Evolutionary conservation across 2,329 filamentous ascomycete genomes (phyloP).

Genomic region (Akanthomyces uredinophilus): DNA sequence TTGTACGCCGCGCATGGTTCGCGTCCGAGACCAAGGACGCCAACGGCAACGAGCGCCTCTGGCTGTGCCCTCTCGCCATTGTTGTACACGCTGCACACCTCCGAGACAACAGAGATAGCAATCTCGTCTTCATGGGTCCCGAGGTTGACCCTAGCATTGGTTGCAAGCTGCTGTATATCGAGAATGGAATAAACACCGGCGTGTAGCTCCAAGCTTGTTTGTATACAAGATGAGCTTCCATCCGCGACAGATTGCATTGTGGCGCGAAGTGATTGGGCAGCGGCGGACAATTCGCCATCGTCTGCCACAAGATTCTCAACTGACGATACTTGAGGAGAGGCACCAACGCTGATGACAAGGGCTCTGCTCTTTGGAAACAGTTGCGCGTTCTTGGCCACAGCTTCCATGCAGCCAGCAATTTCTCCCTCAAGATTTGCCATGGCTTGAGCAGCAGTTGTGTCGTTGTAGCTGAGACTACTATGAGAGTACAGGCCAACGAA

Average conservation of each 20-base stretch:
- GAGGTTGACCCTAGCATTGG: constrained; percentile 34
- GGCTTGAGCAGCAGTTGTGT: constrained; percentile 22
- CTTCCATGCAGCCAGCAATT: constrained; percentile 27
- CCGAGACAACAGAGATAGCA: constrained; percentile 52
- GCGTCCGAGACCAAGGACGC: constrained; percentile 53
- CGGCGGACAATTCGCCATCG: not conserved
- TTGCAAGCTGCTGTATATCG: constrained; percentile 61
- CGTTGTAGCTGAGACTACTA: constrained; percentile 29
- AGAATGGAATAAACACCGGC: constrained; percentile 61
- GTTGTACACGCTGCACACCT: constrained; percentile 57
- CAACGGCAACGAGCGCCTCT: constrained; percentile 55
- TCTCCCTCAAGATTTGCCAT: constrained; percentile 27
- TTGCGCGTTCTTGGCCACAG: constrained; percentile 14
- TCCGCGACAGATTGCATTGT: not conserved
- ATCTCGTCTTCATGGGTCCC: constrained; percentile 39
- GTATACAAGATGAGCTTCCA: constrained; percentile 6
- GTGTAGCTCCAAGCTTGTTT: constrained; percentile 49
- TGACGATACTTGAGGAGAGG: constrained; percentile 28
- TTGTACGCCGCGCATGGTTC: constrained; percentile 56
- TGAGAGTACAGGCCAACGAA: constrained; percentile 29
- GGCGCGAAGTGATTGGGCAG: constrained; percentile 11
- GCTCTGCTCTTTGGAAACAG: constrained; percentile 18
- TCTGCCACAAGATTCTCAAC: constrained; percentile 22
- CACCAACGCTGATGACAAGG: constrained; percentile 27
- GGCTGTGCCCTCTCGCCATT: constrained; percentile 24